Conservation (phyloP, 495 filamentous ascomycete species). For the Penicillium taxi region DNA sequence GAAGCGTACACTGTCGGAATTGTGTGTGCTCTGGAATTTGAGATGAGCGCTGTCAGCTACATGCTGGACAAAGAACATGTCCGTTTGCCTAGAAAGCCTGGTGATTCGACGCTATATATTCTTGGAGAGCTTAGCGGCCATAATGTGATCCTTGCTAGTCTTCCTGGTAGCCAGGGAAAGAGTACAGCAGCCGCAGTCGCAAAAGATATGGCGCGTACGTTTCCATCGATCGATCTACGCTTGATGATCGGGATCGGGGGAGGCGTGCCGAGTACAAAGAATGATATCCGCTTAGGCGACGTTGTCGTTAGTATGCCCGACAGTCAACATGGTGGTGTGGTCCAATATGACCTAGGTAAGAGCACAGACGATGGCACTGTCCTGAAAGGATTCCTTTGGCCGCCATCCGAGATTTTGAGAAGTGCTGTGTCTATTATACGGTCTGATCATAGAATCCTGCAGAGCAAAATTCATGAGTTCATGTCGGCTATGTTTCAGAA, state of each 20-base stretch:
- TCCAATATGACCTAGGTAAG: constrained; percentile 18
- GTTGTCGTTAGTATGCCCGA: constrained; percentile 10
- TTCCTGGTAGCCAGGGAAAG: constrained; percentile 18
- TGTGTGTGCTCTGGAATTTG: too few species aligned
- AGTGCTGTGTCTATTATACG: too few species aligned
- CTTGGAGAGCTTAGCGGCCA: constrained; percentile 30
- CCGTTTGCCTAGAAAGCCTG: too few species aligned
- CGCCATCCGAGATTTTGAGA: too few species aligned
- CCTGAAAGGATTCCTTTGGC: too few species aligned
- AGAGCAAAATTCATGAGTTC: too few species aligned
- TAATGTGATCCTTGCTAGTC: constrained; percentile 20
- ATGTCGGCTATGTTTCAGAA: too few species aligned
- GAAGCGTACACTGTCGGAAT: too few species aligned
- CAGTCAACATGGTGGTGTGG: constrained; percentile 2
- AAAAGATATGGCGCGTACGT: constrained; percentile 19
- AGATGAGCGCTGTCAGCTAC: too few species aligned
- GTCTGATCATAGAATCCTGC: too few species aligned
- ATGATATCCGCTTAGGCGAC: constrained; percentile 23
- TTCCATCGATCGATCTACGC: constrained; percentile 1
- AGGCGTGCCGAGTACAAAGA: constrained; percentile 10
- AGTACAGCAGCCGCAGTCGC: constrained; percentile 18
- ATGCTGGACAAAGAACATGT: too few species aligned
- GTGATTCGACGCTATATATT: too few species aligned
- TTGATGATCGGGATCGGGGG: constrained; percentile 23
- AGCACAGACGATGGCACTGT: constrained; percentile 1